phyloP scores from a whole-genome alignment of 805 yeast genomes.

The Yamadazyma nakazawae region DNA sequence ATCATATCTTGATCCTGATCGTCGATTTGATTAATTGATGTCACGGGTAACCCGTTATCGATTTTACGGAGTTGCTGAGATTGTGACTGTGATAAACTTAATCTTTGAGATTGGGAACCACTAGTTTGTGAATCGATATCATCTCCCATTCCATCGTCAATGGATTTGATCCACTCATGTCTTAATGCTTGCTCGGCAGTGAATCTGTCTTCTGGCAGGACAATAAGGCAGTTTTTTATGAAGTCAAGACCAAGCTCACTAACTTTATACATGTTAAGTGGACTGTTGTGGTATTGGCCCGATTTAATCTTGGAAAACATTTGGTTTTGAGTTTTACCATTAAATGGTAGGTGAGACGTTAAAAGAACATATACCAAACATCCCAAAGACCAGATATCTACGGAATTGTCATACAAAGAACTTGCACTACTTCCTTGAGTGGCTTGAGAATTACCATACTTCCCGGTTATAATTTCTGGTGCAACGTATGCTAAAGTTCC shows the following conservation, averaged over 20 bases:
- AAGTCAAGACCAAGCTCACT: constrained; percentile 72
- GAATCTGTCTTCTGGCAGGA: constrained; percentile 69
- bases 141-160: constrained; percentile 19
- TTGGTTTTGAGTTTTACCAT: constrained; percentile 87
- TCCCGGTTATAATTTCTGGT: constrained; percentile 78
- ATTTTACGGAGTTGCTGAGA: constrained; percentile 56
- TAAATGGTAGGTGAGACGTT: constrained; percentile 92
- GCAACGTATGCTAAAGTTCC: constrained; percentile 97
- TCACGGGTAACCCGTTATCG: constrained; percentile 30
- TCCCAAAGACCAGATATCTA: constrained; percentile 98
- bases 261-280: constrained; percentile 62
- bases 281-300: constrained; percentile 79
- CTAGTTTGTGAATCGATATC: constrained; percentile 1
- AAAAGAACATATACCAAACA: constrained; percentile 88
- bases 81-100: constrained; percentile 68
- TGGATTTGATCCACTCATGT: constrained; percentile 73
- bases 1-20: constrained; percentile 37
- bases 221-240: constrained; percentile 65
- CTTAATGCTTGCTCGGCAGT: constrained; percentile 72
- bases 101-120: constrained; percentile 23
- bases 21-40: constrained; percentile 38
- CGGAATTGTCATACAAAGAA: constrained; percentile 69
- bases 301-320: constrained; percentile 69
- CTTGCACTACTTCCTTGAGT: constrained; percentile 11
- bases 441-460: constrained; percentile 40